Base-by-base conservation (phyloP, 2,329 filamentous ascomycete species). In the Colletotrichum tabaci region DNA sequence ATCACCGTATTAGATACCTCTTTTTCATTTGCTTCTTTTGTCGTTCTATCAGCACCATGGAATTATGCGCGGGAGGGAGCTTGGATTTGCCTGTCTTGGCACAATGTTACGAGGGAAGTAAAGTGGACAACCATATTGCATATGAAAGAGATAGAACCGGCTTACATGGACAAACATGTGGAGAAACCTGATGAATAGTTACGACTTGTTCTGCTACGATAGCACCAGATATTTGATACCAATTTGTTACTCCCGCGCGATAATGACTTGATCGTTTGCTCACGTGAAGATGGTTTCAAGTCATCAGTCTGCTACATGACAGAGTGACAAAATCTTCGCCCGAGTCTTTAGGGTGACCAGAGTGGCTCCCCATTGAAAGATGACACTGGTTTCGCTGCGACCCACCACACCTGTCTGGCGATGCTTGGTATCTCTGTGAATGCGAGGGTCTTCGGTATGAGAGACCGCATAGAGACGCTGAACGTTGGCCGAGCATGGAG, bases 1-100 rank as follows among this genome's bases (percentile, higher is more conserved):
- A 13, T 60, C 52, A 12, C 16, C 35, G 26, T 42, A 30, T 9
- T 42, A 52, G 65, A 63, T 67, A 56, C 42, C 65, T 67, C 65
- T 67, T 15, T 58, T 26, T 35, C 61, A 26, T 10, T 7, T 15
- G 50, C 30, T 68, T 18, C 21, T 12, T 42, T 38, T 46, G n/a
- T 44, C 44, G 18, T 26, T 44, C 30, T 58, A 53, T 18, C 15
- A 47, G 18, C 50, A 62, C 44, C 10, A n/a, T 21, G 23, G 47
- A 42, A 57, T 21, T 40, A 49, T 60, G 57, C 52, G n/a, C 40
- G 50, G 38, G 26, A 5, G 30, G 40, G 55, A 5, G 42, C 18
- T 49, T 10, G 12, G 42, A 12, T 30, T 67, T 23, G 8, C 44
- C 12, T 50, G 3, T 66, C 13, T 55, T 16, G 23, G 16, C 1